These are phyloP conservation scores for Boletus vermiculosoides DNA, from an alignment of 768 basidiomycete genomes.

Conservation along the genomic window DNA sequence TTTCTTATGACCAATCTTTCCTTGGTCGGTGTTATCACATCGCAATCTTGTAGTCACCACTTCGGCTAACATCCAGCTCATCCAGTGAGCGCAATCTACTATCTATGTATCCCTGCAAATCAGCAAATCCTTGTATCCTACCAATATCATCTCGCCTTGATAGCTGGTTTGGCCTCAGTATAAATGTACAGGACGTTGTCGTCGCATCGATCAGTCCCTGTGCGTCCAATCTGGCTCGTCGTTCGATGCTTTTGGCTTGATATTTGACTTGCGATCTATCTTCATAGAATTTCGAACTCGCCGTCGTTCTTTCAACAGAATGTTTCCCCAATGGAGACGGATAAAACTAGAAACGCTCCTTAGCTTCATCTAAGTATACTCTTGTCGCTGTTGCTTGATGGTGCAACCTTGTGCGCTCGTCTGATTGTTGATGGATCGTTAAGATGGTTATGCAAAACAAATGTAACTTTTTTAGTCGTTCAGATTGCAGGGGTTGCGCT, in stretches of 20 bases:
- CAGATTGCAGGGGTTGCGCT: neutral
- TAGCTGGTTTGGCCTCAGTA: neutral
- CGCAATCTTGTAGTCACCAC: neutral
- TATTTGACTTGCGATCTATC: neutral
- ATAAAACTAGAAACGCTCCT: slow-evolving; percentile 8
- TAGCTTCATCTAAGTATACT: slow-evolving; percentile 14
- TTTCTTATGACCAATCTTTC: neutral
- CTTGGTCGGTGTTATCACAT: slow-evolving; percentile 18
- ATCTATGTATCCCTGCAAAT: slow-evolving; percentile 15
- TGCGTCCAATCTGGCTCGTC: slow-evolving; percentile 12
- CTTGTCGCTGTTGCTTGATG: neutral
- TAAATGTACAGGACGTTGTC: slow-evolving; percentile 1
- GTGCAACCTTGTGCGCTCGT: neutral
- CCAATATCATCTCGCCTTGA: slow-evolving; percentile 5
- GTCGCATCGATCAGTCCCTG: slow-evolving; percentile 13
- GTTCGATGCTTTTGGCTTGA: neutral
- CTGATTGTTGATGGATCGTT: slow-evolving; percentile 8
- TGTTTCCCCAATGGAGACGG: neutral
- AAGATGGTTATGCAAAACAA: slow-evolving; percentile 8
- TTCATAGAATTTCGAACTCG: slow-evolving; percentile 4
- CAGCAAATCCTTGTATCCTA: slow-evolving; percentile 17
- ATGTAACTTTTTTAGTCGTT: neutral
- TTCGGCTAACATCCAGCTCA: slow-evolving; percentile 12
- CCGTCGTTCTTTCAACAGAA: neutral
- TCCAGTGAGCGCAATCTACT: slow-evolving; percentile 15